Base-by-base conservation (phyloP, 176 grass and related monocot genomes). In the Lolium perenne region DNA sequence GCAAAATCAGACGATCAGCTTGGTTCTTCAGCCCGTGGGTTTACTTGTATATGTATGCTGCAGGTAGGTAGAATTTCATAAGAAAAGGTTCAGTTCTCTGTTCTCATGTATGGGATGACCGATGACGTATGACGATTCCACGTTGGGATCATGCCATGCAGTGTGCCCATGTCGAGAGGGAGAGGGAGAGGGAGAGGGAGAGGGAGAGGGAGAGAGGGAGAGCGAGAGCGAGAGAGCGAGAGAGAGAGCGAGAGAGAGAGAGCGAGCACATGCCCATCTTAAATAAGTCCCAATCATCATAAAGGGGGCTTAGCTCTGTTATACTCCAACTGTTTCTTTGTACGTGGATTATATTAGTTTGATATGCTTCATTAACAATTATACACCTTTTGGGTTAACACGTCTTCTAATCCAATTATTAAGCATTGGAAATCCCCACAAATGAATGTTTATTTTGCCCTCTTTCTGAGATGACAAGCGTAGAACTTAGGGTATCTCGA, bases 211-310 rank as follows among this genome's bases (percentile, higher is more conserved):
- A 29, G 26, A 29, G 26, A 29, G 26, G 2, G 26, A 29, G 26
- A n/a, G n/a, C n/a, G n/a, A 29, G 26, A 29, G 26, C 0, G 26
- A 29, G 26, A 29, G 26, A 29, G 26, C 26, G n/a, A n/a, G n/a
- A 29, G 26, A 29, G 26, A 29, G 26, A 29, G 26, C 0, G 26
- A 29, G 26, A 29, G 26, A 29, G 26, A 29, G 26, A 29, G 26
- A 29, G 26, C 26, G n/a, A n/a, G n/a, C 66, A 7, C 38, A 43
- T 41, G 35, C n/a, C 26, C 53, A 75, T 40, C 32, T 40, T 40
- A 75, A 75, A 8, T 17, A 75, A 75, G 23, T 75, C 22, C 47
- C 71, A 75, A 75, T 75, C 71, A 75, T 75, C 21, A 74, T 51
- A 75, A 75, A 29, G 14, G 7, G 51, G 7, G 12, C 71, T 50